phyloP scores from a whole-genome alignment of 1,284 basidiomycete genomes.

The Polyporus tsugae region DNA sequence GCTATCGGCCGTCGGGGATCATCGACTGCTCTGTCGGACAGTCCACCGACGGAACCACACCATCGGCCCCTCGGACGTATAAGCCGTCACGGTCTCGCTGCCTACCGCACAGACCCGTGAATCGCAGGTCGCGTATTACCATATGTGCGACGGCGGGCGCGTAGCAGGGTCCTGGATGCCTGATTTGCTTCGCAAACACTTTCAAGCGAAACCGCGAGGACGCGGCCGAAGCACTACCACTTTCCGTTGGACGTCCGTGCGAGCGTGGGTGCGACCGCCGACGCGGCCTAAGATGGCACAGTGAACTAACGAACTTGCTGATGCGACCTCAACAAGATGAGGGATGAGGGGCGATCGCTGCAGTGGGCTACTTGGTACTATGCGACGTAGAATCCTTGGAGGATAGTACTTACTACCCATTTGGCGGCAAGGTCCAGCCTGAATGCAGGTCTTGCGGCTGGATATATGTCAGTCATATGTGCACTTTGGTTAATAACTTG shows the following conservation, averaged over 20 bases:
- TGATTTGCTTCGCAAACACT: neutral
- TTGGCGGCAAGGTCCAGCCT: too few relatives aligned
- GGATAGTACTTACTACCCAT: too few relatives aligned
- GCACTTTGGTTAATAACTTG: neutral
- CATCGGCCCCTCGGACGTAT: neutral
- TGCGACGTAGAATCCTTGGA: too few relatives aligned
- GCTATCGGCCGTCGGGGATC: neutral
- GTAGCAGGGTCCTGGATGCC: neutral
- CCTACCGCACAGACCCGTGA: neutral
- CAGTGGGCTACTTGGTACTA: too few relatives aligned
- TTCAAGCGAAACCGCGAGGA: neutral
- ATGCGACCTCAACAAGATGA: neutral
- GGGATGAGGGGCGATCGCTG: neutral
- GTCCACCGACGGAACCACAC: neutral
- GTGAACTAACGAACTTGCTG: neutral
- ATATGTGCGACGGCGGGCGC: neutral
- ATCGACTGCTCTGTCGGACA: neutral
- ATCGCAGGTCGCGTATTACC: neutral
- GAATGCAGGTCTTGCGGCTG: neutral
- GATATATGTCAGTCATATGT: neutral
- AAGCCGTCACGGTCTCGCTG: neutral
- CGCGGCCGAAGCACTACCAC: neutral
- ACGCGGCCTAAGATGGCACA: neutral
- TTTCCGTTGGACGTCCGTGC: neutral
- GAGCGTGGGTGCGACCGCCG: neutral